Evolutionary conservation across 495 filamentous ascomycete species (phyloP), one percentile per base, ranked within the genome.

Genomic region (Aspergillus affinis): DNA sequence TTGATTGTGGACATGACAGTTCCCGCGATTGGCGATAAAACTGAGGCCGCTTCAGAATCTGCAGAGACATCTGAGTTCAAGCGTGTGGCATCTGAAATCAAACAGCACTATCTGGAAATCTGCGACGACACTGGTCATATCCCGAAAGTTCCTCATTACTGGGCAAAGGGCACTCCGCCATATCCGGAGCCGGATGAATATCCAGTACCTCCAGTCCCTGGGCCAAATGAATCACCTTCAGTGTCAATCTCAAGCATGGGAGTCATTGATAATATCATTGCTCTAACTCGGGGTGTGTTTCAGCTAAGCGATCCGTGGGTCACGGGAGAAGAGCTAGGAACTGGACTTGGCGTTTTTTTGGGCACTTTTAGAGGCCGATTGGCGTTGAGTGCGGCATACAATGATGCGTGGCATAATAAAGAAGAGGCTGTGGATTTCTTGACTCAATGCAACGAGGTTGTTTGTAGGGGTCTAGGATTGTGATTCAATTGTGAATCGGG

Each of bases 201-300:
- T 12, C 60, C 52, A n/a, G 47, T 48, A 2, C 61, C 69, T 1
- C 57, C 64, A 1, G 56, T 77, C 9, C 77, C 75, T 6, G 26
- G 36, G 17, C 71, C 65, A 4, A 70, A 71, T 13, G 17, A 32
- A 6, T 58, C 64, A 7, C 70, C 75, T 0, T 73, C 74, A 0
- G 73, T 71, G 1, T 75, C 73, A 0, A 63, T 80, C 10, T 77
- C 76, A 1, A 78, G 75, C 41, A 60, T 80, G 61, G 76, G 76
- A 0, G 23, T 65, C 1, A 27, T 78, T 10, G 72, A 78, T 45
- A 56, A 53, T 0, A 58, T 72, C 3, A 61, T 79, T 6, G 27
- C 26, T 2, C 65, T 59, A 6, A 55, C 57, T 0, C 62, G 68
- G 19, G 75, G 71, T 3, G 12, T 19, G 0, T 65, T 78, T 27